phyloP scores from a whole-genome alignment of 108 stramenopile genomes.

The Cyclotella sp. region DNA sequence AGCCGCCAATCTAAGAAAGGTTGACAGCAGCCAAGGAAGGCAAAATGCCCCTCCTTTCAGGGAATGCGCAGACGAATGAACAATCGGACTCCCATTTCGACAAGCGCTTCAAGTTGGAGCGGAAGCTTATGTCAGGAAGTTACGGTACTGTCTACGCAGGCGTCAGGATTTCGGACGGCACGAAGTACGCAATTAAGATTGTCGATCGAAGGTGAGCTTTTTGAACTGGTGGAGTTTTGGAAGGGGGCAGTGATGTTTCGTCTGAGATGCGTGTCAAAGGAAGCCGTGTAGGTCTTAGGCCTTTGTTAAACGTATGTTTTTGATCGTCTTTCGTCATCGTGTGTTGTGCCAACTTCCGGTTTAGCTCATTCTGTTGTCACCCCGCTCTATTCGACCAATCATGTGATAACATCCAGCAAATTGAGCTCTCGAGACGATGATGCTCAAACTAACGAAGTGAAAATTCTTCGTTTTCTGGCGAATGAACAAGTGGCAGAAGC shows the following conservation, averaged over 20 bases:
- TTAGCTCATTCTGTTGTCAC: no score
- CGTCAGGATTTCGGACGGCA: conserved; percentile 38
- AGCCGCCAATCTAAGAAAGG: no score
- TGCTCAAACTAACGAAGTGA: conserved; percentile 72
- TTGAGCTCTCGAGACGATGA: conserved; percentile 52
- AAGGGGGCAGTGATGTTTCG: background rate
- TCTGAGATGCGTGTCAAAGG: no score
- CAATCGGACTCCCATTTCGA: conserved; percentile 46
- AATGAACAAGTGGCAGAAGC: conserved; percentile 3
- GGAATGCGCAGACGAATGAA: no score
- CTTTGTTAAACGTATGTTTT: no score
- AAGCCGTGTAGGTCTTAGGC: no score
- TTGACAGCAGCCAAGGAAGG: no score
- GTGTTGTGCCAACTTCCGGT: no score
- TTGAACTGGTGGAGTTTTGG: conserved; percentile 6
- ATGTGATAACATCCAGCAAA: conserved; percentile 36
- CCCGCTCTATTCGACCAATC: no score
- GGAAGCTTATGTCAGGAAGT: conserved; percentile 65
- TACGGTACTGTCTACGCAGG: conserved; percentile 75
- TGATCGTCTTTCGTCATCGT: no score
- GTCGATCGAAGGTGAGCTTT: conserved; percentile 61
- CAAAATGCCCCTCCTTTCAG: no score
- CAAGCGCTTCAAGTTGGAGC: conserved; percentile 50
- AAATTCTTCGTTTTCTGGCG: conserved; percentile 51
- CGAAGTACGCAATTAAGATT: conserved; percentile 74